Evolutionary conservation across 1,284 basidiomycete genomes (phyloP), one percentile per base, ranked within the genome.

Genomic region (Anthracocystis walkeri): DNA sequence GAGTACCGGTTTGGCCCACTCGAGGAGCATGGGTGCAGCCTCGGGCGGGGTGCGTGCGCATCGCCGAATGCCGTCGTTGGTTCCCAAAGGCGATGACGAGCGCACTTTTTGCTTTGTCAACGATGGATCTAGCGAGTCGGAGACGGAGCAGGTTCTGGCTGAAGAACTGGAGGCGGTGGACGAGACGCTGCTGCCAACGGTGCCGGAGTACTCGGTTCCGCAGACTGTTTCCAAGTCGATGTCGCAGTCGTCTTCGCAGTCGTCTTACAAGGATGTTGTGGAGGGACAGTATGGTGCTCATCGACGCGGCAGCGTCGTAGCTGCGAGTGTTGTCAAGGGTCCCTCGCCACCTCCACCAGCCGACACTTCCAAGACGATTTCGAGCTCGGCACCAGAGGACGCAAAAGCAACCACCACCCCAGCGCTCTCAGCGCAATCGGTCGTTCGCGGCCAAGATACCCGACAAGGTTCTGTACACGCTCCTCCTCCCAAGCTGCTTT

Each of bases 81-180:
- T 75, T 18, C 67, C 53, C 1, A 70, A 70, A 31, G 67, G 56
- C 3, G 60, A 50, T 35, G 73, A 75, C 40, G 60, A 60, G 16
- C 64, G 73, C 18, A 75, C 73, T 2, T 75, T 75, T 31, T 50
- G 60, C 52, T 75, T 75, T 27, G 46, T 75, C 29, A 65, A 75
- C 21, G 25, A 54, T n/a, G 31, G 35, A 1, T 40, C 31, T 14
- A 75, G 60, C 58, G 64, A 58, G 7, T 33, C 38, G 7, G 65
- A 64, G 3, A 41, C 54, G 20, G 61, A 65, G n/a, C 31, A 33
- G 3, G 18, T 20, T 2, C 21, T 58, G 1, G 48, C 23, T 14
- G 52, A 65, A 27, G 59, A 65, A 27, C 54, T 62, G 3, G 21
- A 57, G 12, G 42, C n/a, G 2, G 50, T 41, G n/a, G 45, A 49